Percentiles rank a stretch among this genome's conserved stretches.
Evolutionary conservation across 768 basidiomycete genomes (phyloP).

Genomic region (Cystobasidium tubakii): DNA sequence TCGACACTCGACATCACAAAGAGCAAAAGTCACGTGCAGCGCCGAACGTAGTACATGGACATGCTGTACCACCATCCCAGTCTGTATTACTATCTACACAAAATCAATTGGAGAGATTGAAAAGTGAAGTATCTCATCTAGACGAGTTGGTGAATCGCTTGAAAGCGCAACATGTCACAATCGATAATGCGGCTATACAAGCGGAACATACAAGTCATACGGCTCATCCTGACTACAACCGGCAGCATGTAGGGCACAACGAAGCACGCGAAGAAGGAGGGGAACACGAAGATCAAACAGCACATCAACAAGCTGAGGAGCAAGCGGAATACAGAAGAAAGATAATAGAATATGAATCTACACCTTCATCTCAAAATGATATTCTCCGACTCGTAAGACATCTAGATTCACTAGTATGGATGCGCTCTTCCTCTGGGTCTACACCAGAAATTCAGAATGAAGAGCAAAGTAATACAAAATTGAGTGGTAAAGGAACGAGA

Average conservation of each 20-base stretch:
- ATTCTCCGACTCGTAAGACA: not conserved
- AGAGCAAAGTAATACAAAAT: not conserved
- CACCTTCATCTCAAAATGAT: not conserved
- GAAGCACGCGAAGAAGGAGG: too few relatives aligned
- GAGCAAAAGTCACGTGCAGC: not conserved
- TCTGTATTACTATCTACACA: not conserved
- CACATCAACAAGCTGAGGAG: not conserved
- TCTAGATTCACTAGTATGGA: constrained; percentile 2
- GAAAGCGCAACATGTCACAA: not conserved
- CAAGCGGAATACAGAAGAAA: not conserved
- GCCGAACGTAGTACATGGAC: too few relatives aligned
- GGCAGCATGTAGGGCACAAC: too few relatives aligned
- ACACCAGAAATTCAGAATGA: not conserved
- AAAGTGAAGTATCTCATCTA: not conserved
- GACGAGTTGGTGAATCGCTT: not conserved
- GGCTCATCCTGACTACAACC: too few relatives aligned
- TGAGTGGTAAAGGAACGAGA: not conserved
- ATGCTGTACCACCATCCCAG: not conserved
- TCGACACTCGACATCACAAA: not conserved
- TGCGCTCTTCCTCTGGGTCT: not conserved
- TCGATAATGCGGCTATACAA: not conserved
- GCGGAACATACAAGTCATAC: not conserved
- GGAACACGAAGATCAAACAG: too few relatives aligned
- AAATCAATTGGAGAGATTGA: constrained; percentile 4
- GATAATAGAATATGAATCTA: not conserved